Percentiles rank a stretch among this genome's conserved stretches.
Conservation (phyloP, 129 eudicot species). For the Centella asiatica region DNA sequence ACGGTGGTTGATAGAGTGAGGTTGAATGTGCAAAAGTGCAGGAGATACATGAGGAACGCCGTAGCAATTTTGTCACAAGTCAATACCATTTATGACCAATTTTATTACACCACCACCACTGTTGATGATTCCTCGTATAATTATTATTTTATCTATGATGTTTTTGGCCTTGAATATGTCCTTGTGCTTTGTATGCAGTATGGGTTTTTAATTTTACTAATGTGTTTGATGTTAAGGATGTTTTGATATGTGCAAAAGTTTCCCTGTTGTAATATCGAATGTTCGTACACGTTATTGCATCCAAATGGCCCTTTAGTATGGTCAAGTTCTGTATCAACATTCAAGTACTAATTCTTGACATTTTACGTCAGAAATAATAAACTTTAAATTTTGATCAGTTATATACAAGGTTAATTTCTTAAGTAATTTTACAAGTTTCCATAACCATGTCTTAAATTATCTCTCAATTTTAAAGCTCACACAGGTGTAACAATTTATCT, state of each 20-base stretch:
- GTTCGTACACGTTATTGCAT: too few species aligned
- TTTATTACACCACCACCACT: neutral
- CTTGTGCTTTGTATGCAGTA: neutral
- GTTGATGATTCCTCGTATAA: neutral
- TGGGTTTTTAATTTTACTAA: neutral
- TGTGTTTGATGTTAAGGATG: neutral
- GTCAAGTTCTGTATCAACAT: too few species aligned
- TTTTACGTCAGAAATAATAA: too few species aligned
- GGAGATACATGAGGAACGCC: neutral
- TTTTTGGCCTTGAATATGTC: neutral
- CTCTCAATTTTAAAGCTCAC: too few species aligned
- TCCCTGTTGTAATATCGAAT: too few species aligned
- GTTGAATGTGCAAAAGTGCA: neutral
- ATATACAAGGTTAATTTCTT: too few species aligned
- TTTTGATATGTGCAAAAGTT: neutral
- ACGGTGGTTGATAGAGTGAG: neutral
- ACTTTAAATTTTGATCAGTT: too few species aligned
- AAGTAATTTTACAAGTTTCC: too few species aligned
- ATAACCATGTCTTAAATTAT: too few species aligned
- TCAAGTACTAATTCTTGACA: too few species aligned
- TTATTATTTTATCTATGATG: neutral
- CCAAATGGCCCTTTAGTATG: too few species aligned
- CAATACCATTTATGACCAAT: neutral
- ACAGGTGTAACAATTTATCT: too few species aligned
- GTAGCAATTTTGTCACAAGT: neutral